Conservation (phyloP, 768 basidiomycete genomes). For the Suillus cothurnatus region DNA sequence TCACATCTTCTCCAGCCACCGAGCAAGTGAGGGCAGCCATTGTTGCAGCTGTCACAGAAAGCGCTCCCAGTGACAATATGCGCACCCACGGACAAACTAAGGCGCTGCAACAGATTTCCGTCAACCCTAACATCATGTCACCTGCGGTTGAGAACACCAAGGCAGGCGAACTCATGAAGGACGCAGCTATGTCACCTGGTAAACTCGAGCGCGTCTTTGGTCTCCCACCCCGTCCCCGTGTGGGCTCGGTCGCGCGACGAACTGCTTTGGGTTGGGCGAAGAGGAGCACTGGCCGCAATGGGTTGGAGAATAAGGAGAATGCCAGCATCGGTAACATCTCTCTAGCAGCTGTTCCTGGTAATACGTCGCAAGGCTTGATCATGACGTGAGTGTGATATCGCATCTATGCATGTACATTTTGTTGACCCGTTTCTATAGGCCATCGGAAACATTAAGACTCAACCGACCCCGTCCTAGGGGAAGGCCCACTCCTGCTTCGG, state of each 20-base stretch:
- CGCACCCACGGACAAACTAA: slow-evolving; percentile 24
- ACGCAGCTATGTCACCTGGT: slow-evolving; percentile 25
- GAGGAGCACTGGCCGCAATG: slow-evolving; percentile 52
- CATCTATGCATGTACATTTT: background rate
- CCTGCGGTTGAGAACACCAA: slow-evolving; percentile 41
- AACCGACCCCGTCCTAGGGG: slow-evolving; percentile 49
- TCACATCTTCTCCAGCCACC: slow-evolving; percentile 38
- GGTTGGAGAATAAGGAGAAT: slow-evolving; percentile 57
- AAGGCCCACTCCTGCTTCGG: slow-evolving; percentile 38
- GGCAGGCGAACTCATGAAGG: slow-evolving; percentile 34
- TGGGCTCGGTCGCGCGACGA: slow-evolving; percentile 56
- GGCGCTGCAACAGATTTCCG: slow-evolving; percentile 44
- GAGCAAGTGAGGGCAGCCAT: slow-evolving; percentile 38
- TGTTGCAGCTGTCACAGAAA: slow-evolving; percentile 21
- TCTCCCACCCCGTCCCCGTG: slow-evolving; percentile 46
- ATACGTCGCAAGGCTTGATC: slow-evolving; percentile 37
- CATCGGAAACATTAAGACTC: slow-evolving; percentile 44
- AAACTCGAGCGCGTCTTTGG: slow-evolving; percentile 31
- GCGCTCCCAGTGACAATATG: slow-evolving; percentile 17
- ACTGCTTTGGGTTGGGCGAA: slow-evolving; percentile 66
- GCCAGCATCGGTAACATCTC: slow-evolving; percentile 14
- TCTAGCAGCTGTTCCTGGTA: slow-evolving; percentile 9
- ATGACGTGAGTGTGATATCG: slow-evolving; percentile 58
- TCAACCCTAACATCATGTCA: slow-evolving; percentile 44
- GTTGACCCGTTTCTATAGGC: slow-evolving; percentile 27